phyloP scores from a whole-genome alignment of 2,329 filamentous ascomycete genomes.

The Fonsecaea pedrosoi region DNA sequence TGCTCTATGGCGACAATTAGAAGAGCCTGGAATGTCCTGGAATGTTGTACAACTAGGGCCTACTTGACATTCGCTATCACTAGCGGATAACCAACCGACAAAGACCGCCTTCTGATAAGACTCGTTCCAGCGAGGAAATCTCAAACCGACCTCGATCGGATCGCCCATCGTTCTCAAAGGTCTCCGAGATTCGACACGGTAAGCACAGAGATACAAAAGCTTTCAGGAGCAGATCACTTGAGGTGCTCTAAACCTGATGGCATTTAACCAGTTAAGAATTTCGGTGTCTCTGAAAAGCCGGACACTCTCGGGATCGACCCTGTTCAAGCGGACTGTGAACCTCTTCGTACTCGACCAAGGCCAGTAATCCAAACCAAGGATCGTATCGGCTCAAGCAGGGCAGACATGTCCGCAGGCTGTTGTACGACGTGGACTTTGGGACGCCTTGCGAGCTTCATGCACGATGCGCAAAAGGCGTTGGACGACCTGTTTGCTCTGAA shows the following conservation, averaged over 20 bases:
- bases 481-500: neutral
- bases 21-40: constrained; percentile 12
- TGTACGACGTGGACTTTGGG: neutral
- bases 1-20: constrained; percentile 12
- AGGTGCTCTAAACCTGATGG: no score
- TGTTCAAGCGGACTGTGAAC: neutral
- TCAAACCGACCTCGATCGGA: no score
- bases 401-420: neutral
- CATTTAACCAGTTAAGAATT: neutral
- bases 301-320: neutral
- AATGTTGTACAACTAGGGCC: constrained; percentile 5
- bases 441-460: neutral
- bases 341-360: neutral
- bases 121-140: no score
- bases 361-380: neutral
- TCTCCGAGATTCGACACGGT: neutral
- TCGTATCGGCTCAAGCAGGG: neutral
- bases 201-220: no score
- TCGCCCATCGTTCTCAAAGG: neutral
- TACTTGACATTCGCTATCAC: neutral
- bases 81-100: neutral
- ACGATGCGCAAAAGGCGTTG: neutral
- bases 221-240: no score
- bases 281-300: neutral
- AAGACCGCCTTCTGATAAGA: no score